Evolutionary conservation across 83 land plant species (phyloP), one percentile per base, ranked within the genome.

Genomic region (Isoetes engelmannii): DNA sequence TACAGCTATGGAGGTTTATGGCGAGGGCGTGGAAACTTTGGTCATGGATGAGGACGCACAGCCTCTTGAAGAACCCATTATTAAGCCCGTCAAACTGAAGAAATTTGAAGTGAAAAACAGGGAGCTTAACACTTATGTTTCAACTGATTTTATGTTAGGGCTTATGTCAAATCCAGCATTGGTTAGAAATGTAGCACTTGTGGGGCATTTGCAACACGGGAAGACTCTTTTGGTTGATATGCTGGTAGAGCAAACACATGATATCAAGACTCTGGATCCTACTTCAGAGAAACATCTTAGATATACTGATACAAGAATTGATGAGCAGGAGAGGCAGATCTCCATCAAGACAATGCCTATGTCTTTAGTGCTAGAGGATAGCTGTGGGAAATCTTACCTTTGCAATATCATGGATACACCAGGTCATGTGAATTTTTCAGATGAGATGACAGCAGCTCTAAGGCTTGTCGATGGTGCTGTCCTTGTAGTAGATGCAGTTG

Each of bases 11-110:
- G 99, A 94, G 71, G 93, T 94, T 6, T 94, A 94, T 59, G 99
- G 99, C 44, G 97, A 94, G 60, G 92, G 85, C 56, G 99, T 94
- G 57, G 99, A 94, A 65, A 88, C 99, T 13, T 82, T 94, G 49
- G 99, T 94, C 62, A 90, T 90, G 99, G 99, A 94, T 62, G 99
- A 94, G 69, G 99, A 94, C 63, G 97, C 93, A 51, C 93, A 79
- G 70, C 90, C 99, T 4, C 72, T 94, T 2, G 99, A 94, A 51
- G 83, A 79, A 74, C 99, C 99, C 3, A 90, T 94, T 20, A 88
- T 94, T 46, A 94, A 90, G 66, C 99, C 97, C 21, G 81, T 86
- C 15, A 80, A 73, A 53, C 73, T 77, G 65, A 69, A 91, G 49
- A 86, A 86, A 69, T 94, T 86, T 67, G 99, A 94, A 80, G 78